Base-by-base conservation (phyloP, 306 rosid species). In the Quercus robur region DNA sequence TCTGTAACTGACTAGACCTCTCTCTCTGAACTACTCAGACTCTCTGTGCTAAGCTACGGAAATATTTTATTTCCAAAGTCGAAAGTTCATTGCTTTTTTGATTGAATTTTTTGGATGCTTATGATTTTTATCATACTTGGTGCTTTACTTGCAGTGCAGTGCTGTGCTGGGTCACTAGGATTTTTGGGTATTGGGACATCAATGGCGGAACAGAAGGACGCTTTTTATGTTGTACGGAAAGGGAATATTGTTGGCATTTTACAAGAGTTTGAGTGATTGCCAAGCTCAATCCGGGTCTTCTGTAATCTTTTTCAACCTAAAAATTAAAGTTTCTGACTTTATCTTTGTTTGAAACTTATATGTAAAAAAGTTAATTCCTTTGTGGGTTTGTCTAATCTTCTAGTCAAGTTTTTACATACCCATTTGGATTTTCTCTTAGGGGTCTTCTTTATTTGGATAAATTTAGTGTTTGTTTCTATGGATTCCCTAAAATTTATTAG, bases 151-250 rank as follows among this genome's bases (percentile, higher is more conserved):
- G 13, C 23, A 8, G 41, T 35, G 41, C 41, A 8, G 41, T 35
- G 41, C 41, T 6, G 77, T 77, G 84, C 46, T 74, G 75, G 76
- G 71, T 76, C 30, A 46, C 55, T 70, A 56, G 56, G 25, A 69
- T 35, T 59, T 49, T 9, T 52, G 17, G 35, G 25, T 58, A 64
- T 78, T 20, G 55, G 81, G 61, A 23, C 9, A 61, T 62, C 70
- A 86, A 95, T 95, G 98, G 97, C 74, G 81, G 91, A 88, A 12
- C 91, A 93, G 69, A 89, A 80, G 51, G 90, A 91, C 56, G 92
- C 89, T 33, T 93, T 91, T 75, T 95, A 86, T 62, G 88, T 95
- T 56, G 93, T 90, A 33, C 88, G 78, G 75, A 93, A 89, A 72
- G 97, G 99, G 5, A 91, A 90, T 38, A 80, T 89, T 63, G 68